phyloP scores from a whole-genome alignment of 2,329 filamentous ascomycete genomes.

The Didymella glomerata region DNA sequence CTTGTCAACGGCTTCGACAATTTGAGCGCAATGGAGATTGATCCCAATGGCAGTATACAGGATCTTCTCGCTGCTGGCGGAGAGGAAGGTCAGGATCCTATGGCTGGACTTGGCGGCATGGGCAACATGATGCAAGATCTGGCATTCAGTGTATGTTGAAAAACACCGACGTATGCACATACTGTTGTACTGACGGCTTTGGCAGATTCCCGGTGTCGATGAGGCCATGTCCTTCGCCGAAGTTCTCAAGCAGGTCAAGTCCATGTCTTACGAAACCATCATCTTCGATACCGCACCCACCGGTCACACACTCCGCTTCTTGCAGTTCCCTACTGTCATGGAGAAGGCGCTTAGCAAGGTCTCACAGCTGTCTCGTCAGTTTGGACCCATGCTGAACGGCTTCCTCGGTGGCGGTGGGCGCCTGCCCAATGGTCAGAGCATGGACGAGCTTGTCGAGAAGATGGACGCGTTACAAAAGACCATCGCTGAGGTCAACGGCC shows the following conservation, averaged over 20 bases:
- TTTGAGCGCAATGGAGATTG: constrained; percentile 98
- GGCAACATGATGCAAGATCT: constrained; percentile 99
- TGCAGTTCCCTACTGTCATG: constrained; percentile 97
- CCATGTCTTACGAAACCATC: constrained; percentile 97
- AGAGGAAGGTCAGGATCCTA: constrained; percentile 73
- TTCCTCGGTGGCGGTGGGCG: constrained; percentile 81
- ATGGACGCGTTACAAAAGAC: constrained; percentile 93
- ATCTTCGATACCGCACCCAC: constrained; percentile 99
- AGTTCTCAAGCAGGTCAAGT: constrained; percentile 99
- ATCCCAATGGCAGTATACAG: constrained; percentile 97
- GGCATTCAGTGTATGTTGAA: constrained; percentile 80
- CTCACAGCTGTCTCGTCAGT: constrained; percentile 90
- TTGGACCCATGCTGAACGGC: constrained; percentile 93
- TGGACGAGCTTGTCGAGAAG: constrained; percentile 92
- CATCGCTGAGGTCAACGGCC: constrained; percentile 93
- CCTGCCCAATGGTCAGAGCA: constrained; percentile 89
- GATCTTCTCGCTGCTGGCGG: constrained; percentile 85
- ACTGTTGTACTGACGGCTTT: constrained; percentile 8
- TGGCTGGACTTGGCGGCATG: constrained; percentile 73
- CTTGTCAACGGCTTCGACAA: constrained; percentile 92
- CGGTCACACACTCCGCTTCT: constrained; percentile 96
- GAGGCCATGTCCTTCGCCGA: constrained; percentile 99
- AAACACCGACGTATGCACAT: neutral
- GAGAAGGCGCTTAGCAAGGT: constrained; percentile 99
- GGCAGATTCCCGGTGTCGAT: constrained; percentile 93